phyloP scores from a whole-genome alignment of 2,329 filamentous ascomycete genomes.

The Aspergillus neoniger region DNA sequence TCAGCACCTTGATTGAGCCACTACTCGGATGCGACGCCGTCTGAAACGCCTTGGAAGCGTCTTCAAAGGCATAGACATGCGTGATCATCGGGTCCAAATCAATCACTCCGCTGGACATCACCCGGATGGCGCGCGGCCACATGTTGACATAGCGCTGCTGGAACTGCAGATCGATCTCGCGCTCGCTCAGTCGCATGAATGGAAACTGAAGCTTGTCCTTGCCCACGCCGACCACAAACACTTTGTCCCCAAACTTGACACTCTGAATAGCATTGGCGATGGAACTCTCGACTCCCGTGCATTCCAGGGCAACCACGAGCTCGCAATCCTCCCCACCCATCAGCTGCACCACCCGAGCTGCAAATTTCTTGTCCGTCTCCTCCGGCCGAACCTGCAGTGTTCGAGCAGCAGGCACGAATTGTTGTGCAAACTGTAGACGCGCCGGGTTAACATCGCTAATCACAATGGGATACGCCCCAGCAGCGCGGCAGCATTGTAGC shows the following conservation, averaged over 20 bases:
- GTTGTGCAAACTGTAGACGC: background rate
- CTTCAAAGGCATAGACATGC: background rate
- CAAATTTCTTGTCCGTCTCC: background rate
- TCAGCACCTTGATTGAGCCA: background rate
- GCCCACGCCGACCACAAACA: background rate
- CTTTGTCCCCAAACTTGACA: background rate
- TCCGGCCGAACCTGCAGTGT: background rate
- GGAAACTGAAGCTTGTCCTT: background rate
- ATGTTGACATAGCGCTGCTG: background rate
- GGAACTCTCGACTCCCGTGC: background rate
- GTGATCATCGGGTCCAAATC: background rate
- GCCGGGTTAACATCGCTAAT: background rate
- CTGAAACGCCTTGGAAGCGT: background rate
- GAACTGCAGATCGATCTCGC: background rate
- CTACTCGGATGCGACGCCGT: background rate
- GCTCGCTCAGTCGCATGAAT: background rate
- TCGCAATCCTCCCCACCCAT: background rate
- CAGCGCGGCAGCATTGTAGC: background rate
- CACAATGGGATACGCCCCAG: background rate
- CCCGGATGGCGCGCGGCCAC: background rate
- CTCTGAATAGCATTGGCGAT: background rate
- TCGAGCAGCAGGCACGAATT: background rate
- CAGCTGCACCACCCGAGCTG: background rate
- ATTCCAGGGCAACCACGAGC: background rate
- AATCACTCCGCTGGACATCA: background rate